Percentiles rank a stretch among this genome's conserved stretches.
These are phyloP conservation scores for Scheffersomyces ergatensis DNA, from an alignment of 805 yeast species.

Conservation along the genomic window DNA sequence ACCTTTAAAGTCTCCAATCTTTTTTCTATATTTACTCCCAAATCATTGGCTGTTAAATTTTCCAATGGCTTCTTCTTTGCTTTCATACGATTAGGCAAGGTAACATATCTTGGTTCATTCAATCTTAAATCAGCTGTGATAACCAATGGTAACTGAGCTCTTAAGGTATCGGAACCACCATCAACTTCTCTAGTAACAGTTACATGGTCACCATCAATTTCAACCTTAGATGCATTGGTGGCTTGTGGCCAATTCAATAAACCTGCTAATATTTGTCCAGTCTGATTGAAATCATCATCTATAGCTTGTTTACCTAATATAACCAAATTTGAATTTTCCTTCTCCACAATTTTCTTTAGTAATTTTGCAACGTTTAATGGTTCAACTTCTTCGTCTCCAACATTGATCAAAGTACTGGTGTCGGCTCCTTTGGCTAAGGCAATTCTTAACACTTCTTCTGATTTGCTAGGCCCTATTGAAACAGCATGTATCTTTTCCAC, in stretches of 20 bases:
- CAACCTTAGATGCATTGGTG: slow-evolving; percentile 88
- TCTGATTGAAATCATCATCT: slow-evolving; percentile 92
- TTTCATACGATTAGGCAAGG: slow-evolving; percentile 95
- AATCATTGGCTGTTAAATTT: slow-evolving; percentile 57
- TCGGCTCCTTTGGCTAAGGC: slow-evolving; percentile 97
- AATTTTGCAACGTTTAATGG: slow-evolving; percentile 90
- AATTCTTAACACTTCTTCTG: slow-evolving; percentile 83
- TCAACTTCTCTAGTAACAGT: slow-evolving; percentile 90
- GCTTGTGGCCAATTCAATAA: slow-evolving; percentile 95
- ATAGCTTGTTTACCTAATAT: slow-evolving; percentile 95
- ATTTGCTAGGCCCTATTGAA: slow-evolving; percentile 81
- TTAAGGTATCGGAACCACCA: slow-evolving; percentile 86
- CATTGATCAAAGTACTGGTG: slow-evolving; percentile 76
- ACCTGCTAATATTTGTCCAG: slow-evolving; percentile 96
- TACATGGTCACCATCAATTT: slow-evolving; percentile 52
- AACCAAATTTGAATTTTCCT: slow-evolving; percentile 71
- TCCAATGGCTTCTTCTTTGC: slow-evolving; percentile 95
- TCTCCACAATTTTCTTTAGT: slow-evolving; percentile 67
- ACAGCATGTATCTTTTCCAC: slow-evolving; percentile 89
- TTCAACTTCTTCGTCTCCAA: slow-evolving; percentile 71
- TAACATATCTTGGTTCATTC: slow-evolving; percentile 94
- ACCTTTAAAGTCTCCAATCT: slow-evolving; percentile 70
- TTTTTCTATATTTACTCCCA: slow-evolving; percentile 62
- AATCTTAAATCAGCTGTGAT: slow-evolving; percentile 92
- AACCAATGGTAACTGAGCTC: slow-evolving; percentile 76